Base-by-base conservation (phyloP, 441 rosid genomes). In the Rhodomyrtus psidioides region DNA sequence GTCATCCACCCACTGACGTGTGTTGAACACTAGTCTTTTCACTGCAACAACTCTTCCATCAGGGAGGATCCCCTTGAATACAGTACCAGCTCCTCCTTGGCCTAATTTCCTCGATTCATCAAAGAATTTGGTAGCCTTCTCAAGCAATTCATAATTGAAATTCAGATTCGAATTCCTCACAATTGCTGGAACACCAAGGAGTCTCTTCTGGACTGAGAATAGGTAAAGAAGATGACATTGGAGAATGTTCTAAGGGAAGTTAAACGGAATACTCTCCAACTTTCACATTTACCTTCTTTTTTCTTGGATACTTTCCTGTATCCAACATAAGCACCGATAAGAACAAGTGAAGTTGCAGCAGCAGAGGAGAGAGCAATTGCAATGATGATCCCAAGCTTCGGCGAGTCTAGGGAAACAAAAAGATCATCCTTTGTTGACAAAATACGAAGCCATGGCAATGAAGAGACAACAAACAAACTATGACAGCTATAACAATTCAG, bases 11-110 rank as follows among this genome's bases (percentile, higher is more conserved):
- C 88, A 86, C 42, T 75, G 86, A 23, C 39, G 83, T 2, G 88
- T 86, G 60, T 75, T 83, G 39, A 83, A 86, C 57, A 86, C 83
- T n/a, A 86, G 88, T n/a, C 86, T 75, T 60, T 86, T 86, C 8
- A 86, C 88, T 15, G 88, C 88, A 24, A 86, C 76, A 24, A 86
- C 44, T 83, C 58, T 86, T 19, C 88, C 88, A 51, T 58, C 70
- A 5, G 86, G 84, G 13, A 86, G 88, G 76, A 34, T 86, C 39
- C 88, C 88, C 24, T 75, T 12, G 83, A 74, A 86, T 49, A 86
- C 88, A 27, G 88, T 75, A 19, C 86, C 88, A 2, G 88, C 76
- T 30, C 86, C 86, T 27, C 88, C 88, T 81, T 86, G 83, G 83
- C 88, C 88, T 55, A 86, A 60, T 16, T 86, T 86, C 59, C 49